Evolutionary conservation across 371 early-diverging fungal species (phyloP).

Genomic region (Dichotomocladium elegans): DNA sequence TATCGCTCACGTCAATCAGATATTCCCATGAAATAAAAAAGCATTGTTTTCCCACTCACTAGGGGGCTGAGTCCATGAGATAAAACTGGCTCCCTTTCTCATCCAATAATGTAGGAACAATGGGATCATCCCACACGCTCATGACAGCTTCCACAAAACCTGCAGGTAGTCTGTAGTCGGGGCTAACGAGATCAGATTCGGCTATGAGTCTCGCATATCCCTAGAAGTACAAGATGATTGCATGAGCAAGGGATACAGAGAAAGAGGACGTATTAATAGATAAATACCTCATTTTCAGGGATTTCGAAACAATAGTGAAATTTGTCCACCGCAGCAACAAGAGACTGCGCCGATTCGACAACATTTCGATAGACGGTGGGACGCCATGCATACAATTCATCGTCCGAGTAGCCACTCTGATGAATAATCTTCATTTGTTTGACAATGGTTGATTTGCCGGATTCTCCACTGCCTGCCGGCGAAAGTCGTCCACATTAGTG

Average conservation of each 20-base stretch:
- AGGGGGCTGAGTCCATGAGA: conserved; percentile 76
- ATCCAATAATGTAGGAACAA: conserved; percentile 52
- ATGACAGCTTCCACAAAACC: conserved; percentile 63
- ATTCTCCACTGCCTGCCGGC: conserved; percentile 76
- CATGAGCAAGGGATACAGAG: too few relatives aligned
- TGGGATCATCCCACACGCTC: conserved; percentile 66
- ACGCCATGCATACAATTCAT: conserved; percentile 72
- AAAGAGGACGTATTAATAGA: too few relatives aligned
- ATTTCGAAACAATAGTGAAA: conserved; percentile 44
- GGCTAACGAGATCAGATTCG: conserved; percentile 8
- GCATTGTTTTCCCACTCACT: too few relatives aligned
- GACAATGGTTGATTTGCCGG: conserved; percentile 88
- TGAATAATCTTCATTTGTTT: conserved; percentile 95
- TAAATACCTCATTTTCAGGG: conserved; percentile 39
- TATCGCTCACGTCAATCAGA: conserved; percentile 7
- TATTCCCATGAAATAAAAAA: background rate
- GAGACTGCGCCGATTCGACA: conserved; percentile 63
- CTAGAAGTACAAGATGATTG: too few relatives aligned
- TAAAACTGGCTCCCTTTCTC: conserved; percentile 65
- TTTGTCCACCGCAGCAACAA: conserved; percentile 57
- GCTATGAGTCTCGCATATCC: conserved; percentile 5
- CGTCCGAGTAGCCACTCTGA: conserved; percentile 78
- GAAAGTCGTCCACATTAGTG: background rate
- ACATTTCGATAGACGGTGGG: conserved; percentile 77
- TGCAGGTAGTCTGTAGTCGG: conserved; percentile 10